Evolutionary conservation across 805 yeast species (phyloP).

Genomic region (Wickerhamomyces chambardii): DNA sequence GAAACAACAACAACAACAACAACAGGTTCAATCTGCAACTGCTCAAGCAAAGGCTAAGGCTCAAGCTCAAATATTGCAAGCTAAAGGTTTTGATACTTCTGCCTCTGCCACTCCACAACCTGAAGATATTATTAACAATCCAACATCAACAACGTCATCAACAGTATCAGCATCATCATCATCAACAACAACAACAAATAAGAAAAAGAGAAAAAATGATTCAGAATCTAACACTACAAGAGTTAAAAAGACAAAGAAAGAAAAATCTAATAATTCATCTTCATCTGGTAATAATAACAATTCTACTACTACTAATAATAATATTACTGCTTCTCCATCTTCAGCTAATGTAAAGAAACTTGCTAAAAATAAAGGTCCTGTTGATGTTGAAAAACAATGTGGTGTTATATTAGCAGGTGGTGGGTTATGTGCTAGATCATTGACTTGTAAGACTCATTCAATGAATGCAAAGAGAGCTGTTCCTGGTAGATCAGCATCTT

Average conservation of each 20-base stretch:
- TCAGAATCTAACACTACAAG: slow-evolving; percentile 6
- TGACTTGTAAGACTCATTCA: slow-evolving; percentile 96
- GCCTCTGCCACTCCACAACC: no score
- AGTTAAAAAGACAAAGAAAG: slow-evolving; percentile 17
- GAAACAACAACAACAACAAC: slow-evolving; percentile 18
- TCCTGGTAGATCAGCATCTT: slow-evolving; percentile 86
- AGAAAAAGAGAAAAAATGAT: slow-evolving; percentile 5
- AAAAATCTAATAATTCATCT: slow-evolving; percentile 3
- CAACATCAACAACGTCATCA: background rate
- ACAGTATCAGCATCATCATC: slow-evolving; percentile 6
- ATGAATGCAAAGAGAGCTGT: slow-evolving; percentile 98
- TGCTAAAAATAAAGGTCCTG: slow-evolving; percentile 48
- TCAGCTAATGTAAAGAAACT: slow-evolving; percentile 41
- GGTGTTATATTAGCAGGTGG: slow-evolving; percentile 93
- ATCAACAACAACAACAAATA: background rate
- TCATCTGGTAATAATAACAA: no score
- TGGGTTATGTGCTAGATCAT: slow-evolving; percentile 91
- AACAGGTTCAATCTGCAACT: background rate
- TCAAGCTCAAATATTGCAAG: slow-evolving; percentile 9
- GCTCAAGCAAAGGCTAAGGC: slow-evolving; percentile 1
- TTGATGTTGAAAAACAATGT: slow-evolving; percentile 90
- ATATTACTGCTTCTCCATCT: slow-evolving; percentile 21
- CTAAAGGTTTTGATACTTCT: background rate
- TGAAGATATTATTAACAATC: no score
- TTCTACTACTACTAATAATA: no score